Evolutionary conservation across 129 eudicot species (phyloP).

Genomic region (Tagetes patula): DNA sequence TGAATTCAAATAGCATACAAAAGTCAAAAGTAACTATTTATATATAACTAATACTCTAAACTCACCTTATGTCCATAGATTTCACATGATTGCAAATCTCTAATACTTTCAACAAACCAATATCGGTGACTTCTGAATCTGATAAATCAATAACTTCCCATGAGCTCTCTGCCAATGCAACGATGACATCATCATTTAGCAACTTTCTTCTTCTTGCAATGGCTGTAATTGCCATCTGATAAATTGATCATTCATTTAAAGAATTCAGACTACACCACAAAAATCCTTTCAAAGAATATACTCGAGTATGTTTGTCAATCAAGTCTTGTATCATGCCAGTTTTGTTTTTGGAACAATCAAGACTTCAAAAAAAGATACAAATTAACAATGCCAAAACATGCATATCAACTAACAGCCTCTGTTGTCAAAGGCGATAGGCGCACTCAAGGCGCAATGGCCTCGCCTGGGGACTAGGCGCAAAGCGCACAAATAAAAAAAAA

Average conservation of each 20-base stretch:
- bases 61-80: conserved; percentile 78
- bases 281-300: background rate
- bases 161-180: conserved; percentile 76
- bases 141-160: conserved; percentile 87
- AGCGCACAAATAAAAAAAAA: no score
- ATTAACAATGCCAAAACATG: background rate
- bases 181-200: conserved; percentile 66
- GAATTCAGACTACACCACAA: conserved; percentile 14
- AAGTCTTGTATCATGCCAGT: background rate
- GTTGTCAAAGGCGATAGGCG: no score
- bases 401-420: conserved; percentile 2
- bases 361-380: background rate
- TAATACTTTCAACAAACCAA: conserved; percentile 62
- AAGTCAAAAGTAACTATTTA: background rate
- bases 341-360: background rate
- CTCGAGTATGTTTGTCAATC: background rate
- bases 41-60: background rate
- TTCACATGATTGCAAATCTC: conserved; percentile 53
- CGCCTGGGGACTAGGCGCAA: no score
- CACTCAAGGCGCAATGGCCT: no score
- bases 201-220: conserved; percentile 90
- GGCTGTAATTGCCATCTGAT: conserved; percentile 75
- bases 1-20: conserved; percentile 5
- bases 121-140: conserved; percentile 82
- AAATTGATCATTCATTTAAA: conserved; percentile 29